Evolutionary conservation across 805 yeast genomes (phyloP).

Genomic region (Spathaspora hagerdaliae): DNA sequence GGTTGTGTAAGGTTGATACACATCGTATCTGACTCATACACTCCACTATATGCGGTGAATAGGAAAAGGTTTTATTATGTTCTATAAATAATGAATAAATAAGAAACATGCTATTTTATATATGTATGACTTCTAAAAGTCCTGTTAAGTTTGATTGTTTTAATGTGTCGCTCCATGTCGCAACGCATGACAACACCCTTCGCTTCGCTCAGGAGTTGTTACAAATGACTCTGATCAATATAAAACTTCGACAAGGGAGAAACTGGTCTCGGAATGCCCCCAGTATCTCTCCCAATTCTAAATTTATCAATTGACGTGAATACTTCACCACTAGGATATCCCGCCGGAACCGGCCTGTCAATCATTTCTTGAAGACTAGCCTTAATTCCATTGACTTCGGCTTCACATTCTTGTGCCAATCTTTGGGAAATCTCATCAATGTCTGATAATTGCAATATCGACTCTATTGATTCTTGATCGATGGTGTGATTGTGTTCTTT

Average conservation of each 20-base stretch:
- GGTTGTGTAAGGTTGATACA: too few relatives aligned
- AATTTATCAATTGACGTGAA: constrained; percentile 49
- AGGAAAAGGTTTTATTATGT: too few relatives aligned
- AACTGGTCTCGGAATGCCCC: constrained; percentile 61
- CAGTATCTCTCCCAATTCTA: constrained; percentile 49
- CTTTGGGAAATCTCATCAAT: constrained; percentile 1
- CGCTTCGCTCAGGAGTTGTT: not conserved
- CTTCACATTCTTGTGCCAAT: not conserved
- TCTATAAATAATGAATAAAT: too few relatives aligned
- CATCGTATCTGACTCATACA: too few relatives aligned
- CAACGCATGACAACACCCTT: too few relatives aligned
- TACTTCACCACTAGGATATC: constrained; percentile 47
- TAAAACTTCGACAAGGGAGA: constrained; percentile 21
- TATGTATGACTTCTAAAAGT: too few relatives aligned
- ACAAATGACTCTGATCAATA: constrained; percentile 18
- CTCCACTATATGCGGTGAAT: too few relatives aligned
- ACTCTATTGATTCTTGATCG: constrained; percentile 18
- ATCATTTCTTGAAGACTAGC: constrained; percentile 12
- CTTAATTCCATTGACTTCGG: not conserved
- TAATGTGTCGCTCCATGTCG: too few relatives aligned
- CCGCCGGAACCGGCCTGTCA: constrained; percentile 27
- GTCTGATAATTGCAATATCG: constrained; percentile 11
- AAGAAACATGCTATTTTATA: too few relatives aligned
- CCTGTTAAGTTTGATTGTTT: too few relatives aligned
- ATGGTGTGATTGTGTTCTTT: constrained; percentile 17